These are phyloP conservation scores for Sporothrix dimorphospora DNA, from an alignment of 2,329 filamentous ascomycete genomes.

Conservation along the genomic window DNA sequence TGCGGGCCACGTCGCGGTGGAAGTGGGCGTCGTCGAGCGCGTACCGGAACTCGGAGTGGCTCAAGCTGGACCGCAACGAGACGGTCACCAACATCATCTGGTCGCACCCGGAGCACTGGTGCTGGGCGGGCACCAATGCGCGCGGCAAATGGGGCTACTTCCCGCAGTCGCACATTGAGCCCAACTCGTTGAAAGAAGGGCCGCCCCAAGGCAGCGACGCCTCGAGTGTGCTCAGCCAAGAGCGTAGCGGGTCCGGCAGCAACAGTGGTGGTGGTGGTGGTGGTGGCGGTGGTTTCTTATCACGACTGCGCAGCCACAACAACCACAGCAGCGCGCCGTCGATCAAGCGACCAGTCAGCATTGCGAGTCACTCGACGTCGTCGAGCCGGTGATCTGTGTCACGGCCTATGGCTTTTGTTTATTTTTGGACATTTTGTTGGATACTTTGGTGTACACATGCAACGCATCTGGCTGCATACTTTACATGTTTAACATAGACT, in stretches of 20 bases:
- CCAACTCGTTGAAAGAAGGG: conserved; percentile 48
- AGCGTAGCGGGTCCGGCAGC: conserved; percentile 12
- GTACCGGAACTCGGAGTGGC: conserved; percentile 47
- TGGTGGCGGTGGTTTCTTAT: conserved; percentile 28
- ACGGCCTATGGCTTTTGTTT: neutral
- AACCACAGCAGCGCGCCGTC: conserved; percentile 3
- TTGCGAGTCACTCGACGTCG: conserved; percentile 32
- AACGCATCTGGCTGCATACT: neutral
- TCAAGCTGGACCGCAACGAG: conserved; percentile 66
- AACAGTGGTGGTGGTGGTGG: conserved; percentile 34
- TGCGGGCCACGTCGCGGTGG: conserved; percentile 55
- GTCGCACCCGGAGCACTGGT: conserved; percentile 56
- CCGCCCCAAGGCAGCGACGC: conserved; percentile 33
- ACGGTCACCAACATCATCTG: conserved; percentile 66
- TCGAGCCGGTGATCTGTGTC: conserved; percentile 25
- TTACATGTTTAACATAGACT: neutral
- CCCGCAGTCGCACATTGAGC: conserved; percentile 54
- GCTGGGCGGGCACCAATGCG: conserved; percentile 57
- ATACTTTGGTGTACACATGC: neutral
- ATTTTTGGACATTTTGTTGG: neutral
- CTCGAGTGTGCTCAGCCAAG: conserved; percentile 32
- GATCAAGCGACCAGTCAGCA: conserved; percentile 29
- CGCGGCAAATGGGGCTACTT: conserved; percentile 59
- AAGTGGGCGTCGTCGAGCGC: conserved; percentile 52
- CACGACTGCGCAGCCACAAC: conserved; percentile 30